Base-by-base conservation (phyloP, 2,329 filamentous ascomycete genomes). In the Apiospora phragmitis region DNA sequence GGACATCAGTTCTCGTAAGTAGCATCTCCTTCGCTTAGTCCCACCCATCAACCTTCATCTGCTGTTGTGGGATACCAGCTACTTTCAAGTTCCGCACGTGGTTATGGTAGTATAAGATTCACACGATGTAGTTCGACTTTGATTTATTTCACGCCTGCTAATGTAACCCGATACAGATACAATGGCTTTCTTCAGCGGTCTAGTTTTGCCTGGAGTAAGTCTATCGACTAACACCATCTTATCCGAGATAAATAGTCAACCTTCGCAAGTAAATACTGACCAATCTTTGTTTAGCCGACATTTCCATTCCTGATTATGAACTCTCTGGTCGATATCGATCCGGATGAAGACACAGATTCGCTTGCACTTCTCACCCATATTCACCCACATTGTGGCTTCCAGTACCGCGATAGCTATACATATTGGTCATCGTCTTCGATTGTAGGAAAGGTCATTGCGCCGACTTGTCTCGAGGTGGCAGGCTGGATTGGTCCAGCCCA, bases 281-380 rank as follows among this genome's bases (percentile, higher is more conserved):
- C n/a, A 11, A 67, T 9, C 8, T 45, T 26, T 7, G 12, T 45
- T 38, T 71, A 88, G 86, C 82, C 86, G 4, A 90, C 88, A 0
- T 89, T 93, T 65, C 91, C 92, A 3, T 94, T 92, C 81, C 86
- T 94, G 47, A 89, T 93, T 65, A 94, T 94, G 91, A 94, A 94
- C 78, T 88, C 92, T 4, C 85, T 94, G 59, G 90, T 94, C 73
- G 92, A 94, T 78, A 89, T 93, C 75, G 92, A 94, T 76, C 89
- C 90, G 1, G 91, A 93, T 77, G 86, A 86, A 4, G 90, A 89
- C 3, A 89, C 88, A 6, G 88, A 91, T 72, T 84, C 89, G 9
- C 86, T 94, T 21, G 89, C 90, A 14, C 85, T 91, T 43, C 85
- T 94, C 11, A 91, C 90, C 1, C 90, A 93, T 75, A 85, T 91